Evolutionary conservation across 208 protist species (phyloP), one percentile per base, ranked within the genome.

Genomic region (Acanthamoeba castellanii): DNA sequence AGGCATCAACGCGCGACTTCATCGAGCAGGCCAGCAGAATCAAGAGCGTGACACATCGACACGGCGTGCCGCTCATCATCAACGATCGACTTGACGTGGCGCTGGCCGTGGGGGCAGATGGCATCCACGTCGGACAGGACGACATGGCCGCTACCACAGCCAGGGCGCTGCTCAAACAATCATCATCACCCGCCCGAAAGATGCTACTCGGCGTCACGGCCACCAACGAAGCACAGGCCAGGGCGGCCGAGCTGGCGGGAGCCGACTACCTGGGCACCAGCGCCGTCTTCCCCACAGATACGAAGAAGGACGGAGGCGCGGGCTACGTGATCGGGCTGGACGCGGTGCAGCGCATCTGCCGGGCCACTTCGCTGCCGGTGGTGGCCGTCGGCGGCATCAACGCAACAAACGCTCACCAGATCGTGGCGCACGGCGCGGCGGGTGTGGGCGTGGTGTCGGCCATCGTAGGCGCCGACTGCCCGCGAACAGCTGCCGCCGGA

Each of bases 201-300:
- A 32, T 20, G 47, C 52, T 96, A 37, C 34, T 96, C 16, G 95
- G 95, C 55, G 42, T 95, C 6, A 94, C 95, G 27, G 91, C 89
- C 9, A 27, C 14, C 7, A 84, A 25, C 27, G 47, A 27, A 42
- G 91, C 64, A 13, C 74, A 95, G 30, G 89, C 88, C 16, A 11
- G 55, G 42, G 30, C 76, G 52, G 90, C 95, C 5, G 27, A 88
- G n/a, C 16, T 59, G 27, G 74, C 45, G 8, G 64, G 94, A 25
- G 91, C 95, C 32, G 91, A 96, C 88, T 96, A 96, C 68, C n/a
- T 96, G 18, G 95, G 95, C 68, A 94, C 89, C 4, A 82, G 89
- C 47, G 72, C 95, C 1, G 76, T 96, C 30, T 96, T 91, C 42
- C 30, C 84, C 34, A 95, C 90, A 27, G 9, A 18, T 1, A 95